Conservation (phyloP, 495 filamentous ascomycete genomes). For the Penicillium diatomitis region DNA sequence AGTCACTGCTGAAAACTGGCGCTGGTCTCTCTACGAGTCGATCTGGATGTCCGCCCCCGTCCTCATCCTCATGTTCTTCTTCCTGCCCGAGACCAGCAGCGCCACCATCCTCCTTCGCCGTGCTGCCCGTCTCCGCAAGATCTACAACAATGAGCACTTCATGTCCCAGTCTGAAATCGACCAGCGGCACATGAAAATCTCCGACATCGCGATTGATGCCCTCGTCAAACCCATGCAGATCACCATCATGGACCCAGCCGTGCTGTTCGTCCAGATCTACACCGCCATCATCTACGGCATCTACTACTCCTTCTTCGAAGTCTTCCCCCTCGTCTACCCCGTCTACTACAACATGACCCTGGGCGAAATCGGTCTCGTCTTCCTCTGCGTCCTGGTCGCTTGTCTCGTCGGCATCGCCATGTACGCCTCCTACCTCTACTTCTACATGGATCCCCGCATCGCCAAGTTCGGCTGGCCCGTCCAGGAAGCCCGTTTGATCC, state of each 20-base stretch:
- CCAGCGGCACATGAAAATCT: conserved; percentile 37
- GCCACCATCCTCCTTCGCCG: conserved; percentile 49
- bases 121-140: conserved; percentile 42
- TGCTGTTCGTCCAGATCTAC: conserved; percentile 55
- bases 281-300: conserved; percentile 57
- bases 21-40: conserved; percentile 45
- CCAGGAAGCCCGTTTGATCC: conserved; percentile 46
- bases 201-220: conserved; percentile 44
- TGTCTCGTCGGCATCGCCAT: conserved; percentile 42
- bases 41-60: conserved; percentile 37
- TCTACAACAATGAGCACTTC: conserved; percentile 32
- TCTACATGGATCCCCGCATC: conserved; percentile 43
- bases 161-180: conserved; percentile 43
- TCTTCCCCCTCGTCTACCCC: conserved; percentile 63
- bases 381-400: conserved; percentile 52
- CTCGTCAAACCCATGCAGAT: conserved; percentile 56
- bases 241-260: conserved; percentile 51
- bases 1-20: conserved; percentile 46
- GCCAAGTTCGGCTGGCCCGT: conserved; percentile 32
- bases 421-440: conserved; percentile 47
- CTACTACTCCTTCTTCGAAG: conserved; percentile 66
- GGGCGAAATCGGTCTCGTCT: conserved; percentile 54
- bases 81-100: conserved; percentile 48
- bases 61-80: conserved; percentile 43
- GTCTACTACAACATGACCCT: conserved; percentile 52